Conservation (phyloP, 805 yeast species). For the Kurtzmaniella cleridarum region DNA sequence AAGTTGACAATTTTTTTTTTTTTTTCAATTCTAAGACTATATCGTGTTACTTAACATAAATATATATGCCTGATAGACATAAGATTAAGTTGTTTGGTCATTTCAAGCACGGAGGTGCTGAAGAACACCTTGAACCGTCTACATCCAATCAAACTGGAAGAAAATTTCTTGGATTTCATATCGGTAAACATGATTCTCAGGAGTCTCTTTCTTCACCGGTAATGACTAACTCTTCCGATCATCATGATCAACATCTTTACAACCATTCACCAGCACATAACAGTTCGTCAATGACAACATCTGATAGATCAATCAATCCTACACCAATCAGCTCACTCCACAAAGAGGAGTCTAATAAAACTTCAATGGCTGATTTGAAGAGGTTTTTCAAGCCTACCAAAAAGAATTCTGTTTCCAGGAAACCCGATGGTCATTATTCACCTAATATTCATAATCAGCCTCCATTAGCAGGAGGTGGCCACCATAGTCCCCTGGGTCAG, state of each 20-base stretch:
- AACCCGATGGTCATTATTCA: conserved; percentile 12
- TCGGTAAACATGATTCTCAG: conserved; percentile 36
- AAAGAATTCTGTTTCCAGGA: conserved; percentile 17
- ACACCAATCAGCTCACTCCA: background rate
- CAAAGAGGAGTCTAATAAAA: background rate
- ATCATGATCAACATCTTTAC: conserved; percentile 10
- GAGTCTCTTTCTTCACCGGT: conserved; percentile 34
- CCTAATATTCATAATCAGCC: conserved; percentile 27
- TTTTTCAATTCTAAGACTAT: background rate
- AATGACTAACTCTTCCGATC: conserved; percentile 27
- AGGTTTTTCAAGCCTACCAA: conserved; percentile 62
- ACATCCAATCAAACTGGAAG: conserved; percentile 26
- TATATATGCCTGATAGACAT: conserved; percentile 38
- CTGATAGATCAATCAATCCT: background rate
- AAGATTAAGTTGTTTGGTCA: conserved; percentile 37
- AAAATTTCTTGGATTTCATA: conserved; percentile 36
- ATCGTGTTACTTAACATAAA: background rate
- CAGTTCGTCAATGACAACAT: background rate
- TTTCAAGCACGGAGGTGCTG: conserved; percentile 24
- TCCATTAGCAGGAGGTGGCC: conserved; percentile 14
- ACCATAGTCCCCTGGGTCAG: background rate
- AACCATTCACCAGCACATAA: conserved; percentile 4
- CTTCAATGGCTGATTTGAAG: conserved; percentile 66
- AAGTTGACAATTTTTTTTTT: no score
- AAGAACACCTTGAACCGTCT: conserved; percentile 22